Conservation (phyloP, 75 land plant species). For the Picea sitchensis region DNA sequence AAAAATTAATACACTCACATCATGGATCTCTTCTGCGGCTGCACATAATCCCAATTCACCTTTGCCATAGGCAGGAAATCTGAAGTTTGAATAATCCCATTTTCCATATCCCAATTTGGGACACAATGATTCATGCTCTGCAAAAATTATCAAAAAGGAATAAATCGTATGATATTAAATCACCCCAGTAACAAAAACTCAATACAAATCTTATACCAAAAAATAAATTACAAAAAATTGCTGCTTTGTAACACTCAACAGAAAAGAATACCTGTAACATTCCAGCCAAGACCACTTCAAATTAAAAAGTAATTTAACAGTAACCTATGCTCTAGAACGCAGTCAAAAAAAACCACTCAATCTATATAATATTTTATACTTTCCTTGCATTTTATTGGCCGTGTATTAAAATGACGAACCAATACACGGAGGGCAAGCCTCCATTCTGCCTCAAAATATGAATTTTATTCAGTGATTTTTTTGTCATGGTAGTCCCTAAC, state of each 20-base stretch:
- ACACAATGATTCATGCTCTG: slow-evolving; percentile 34
- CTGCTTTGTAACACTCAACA: background rate
- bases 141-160: background rate
- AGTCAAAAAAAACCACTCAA: no score
- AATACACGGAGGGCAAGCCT: no score
- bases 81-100: slow-evolving; percentile 7
- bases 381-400: no score
- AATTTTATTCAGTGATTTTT: no score
- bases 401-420: no score
- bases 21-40: slow-evolving; percentile 15
- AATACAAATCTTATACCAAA: background rate
- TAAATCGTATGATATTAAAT: slow-evolving; percentile 6
- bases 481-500: no score
- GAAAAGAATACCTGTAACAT: background rate
- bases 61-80: slow-evolving; percentile 19
- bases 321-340: background rate
- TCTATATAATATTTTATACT: no score
- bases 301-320: background rate
- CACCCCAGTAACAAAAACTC: slow-evolving; percentile 1
- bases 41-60: background rate
- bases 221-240: no score
- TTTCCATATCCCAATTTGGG: slow-evolving; percentile 42
- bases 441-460: no score
- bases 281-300: background rate
- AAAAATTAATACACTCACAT: slow-evolving; percentile 18